These are phyloP conservation scores for Eucalyptus globulus DNA, from an alignment of 345 rosid genomes.

Conservation along the genomic window DNA sequence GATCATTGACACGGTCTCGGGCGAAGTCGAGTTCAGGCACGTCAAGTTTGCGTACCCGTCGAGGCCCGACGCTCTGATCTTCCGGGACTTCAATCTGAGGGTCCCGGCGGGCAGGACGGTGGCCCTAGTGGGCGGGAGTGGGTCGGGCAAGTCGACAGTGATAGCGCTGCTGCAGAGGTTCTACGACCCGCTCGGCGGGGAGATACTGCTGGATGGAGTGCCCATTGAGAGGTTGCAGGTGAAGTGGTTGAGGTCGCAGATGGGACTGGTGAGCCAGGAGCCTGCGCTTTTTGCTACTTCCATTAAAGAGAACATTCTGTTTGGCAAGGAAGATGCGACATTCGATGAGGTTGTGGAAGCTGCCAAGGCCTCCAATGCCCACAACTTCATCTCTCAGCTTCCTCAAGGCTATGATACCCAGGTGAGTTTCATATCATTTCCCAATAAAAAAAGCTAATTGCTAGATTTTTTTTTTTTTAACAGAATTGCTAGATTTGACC, in stretches of 20 bases:
- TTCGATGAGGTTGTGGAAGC: slow-evolving; percentile 57
- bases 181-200: slow-evolving; percentile 68
- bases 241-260: slow-evolving; percentile 81
- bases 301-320: slow-evolving; percentile 59
- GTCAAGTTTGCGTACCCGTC: slow-evolving; percentile 81
- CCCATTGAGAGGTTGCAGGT: slow-evolving; percentile 55
- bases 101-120: slow-evolving; percentile 64
- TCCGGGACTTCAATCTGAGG: slow-evolving; percentile 44
- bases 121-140: slow-evolving; percentile 87
- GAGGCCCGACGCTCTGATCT: slow-evolving; percentile 48
- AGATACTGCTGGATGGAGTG: slow-evolving; percentile 61
- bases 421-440: slow-evolving; percentile 11
- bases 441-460: not conserved
- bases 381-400: slow-evolving; percentile 48
- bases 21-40: slow-evolving; percentile 53
- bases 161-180: slow-evolving; percentile 76
- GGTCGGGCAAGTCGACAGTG: slow-evolving; percentile 83
- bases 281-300: slow-evolving; percentile 71
- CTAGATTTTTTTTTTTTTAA: too few relatives aligned
- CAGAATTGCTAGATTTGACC: not conserved
- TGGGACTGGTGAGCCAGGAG: slow-evolving; percentile 81
- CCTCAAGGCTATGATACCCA: slow-evolving; percentile 62
- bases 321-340: slow-evolving; percentile 68
- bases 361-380: slow-evolving; percentile 67
- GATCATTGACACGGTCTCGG: slow-evolving; percentile 22